Conservation (phyloP, 345 rosid species). For the Acer negundo region DNA sequence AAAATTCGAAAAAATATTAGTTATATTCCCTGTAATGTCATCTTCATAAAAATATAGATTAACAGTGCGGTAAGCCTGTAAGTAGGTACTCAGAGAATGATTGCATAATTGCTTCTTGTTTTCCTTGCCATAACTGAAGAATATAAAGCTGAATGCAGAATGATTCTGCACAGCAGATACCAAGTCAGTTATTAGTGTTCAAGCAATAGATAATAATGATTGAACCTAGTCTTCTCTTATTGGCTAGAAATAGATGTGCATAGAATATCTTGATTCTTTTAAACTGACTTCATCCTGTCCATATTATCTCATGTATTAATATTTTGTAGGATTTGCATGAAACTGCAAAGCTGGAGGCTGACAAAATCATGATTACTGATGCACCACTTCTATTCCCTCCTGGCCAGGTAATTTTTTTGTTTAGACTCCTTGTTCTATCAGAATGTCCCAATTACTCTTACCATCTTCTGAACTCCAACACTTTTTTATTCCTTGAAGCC, state of each 20-base stretch:
- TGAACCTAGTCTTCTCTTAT: conserved; percentile 5
- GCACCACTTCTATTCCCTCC: conserved; percentile 91
- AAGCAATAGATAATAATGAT: background rate
- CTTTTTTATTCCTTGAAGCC: background rate
- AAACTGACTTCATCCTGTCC: background rate
- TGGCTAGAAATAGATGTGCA: background rate
- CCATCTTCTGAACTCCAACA: no score
- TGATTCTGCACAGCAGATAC: background rate
- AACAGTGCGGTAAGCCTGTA: background rate
- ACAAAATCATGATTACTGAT: conserved; percentile 88
- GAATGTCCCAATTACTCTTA: background rate
- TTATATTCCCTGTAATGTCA: background rate
- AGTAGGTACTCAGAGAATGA: background rate
- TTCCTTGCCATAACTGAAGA: background rate
- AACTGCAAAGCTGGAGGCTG: conserved; percentile 70
- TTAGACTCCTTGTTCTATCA: background rate
- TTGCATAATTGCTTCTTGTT: background rate
- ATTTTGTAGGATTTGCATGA: conserved; percentile 58
- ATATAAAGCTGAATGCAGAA: background rate
- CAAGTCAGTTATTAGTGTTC: background rate
- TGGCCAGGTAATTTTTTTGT: conserved; percentile 64
- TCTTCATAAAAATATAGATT: background rate
- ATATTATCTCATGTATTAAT: conserved; percentile 17
- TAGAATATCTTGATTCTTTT: background rate
- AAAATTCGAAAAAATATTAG: background rate